Base-by-base conservation (phyloP, 306 rosid species). In the Citrullus colocynthis region DNA sequence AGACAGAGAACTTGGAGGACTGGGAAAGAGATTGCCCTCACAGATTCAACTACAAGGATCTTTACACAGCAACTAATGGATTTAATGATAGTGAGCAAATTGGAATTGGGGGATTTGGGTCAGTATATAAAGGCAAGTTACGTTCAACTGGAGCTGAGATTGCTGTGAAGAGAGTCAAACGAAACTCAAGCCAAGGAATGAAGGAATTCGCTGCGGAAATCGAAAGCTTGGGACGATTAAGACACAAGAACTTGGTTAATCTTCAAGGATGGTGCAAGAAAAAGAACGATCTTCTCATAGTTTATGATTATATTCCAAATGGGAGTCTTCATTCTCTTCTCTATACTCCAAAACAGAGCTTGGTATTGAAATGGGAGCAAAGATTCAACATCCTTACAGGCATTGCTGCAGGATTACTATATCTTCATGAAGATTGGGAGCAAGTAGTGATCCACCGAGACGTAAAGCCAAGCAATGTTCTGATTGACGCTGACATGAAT, bases 401-500 rank as follows among this genome's bases (percentile, higher is more conserved):
- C 41, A 82, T 91, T 18, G 91, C 93, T 16, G 72, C 87, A 12
- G 97, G 93, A 28, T 83, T 91, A 4, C 61, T 91, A 42, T 90
- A 91, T 79, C 84, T 91, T 3, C 97, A 90, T 44, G 96, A 90
- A 81, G 96, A 88, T 75, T 88, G 92, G 91, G 93, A 90, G 67
- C 85, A 87, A 78, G 90, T 90, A 1, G 96, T 90, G 79, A 84
- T 90, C 78, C 96, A 90, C 54, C 76, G 96, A 32, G 96, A 90
- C 8, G 88, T 90, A 8, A 90, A 90, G 78, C 80, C 91, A 18
- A 82, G 88, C 48, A 90, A 90, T 4, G 90, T 90, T 55, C 78
- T 90, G 55, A 87, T 91, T 20, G 97, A 86, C 49, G 77, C 28
- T 0, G 83, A 89, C 11, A 54, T 91, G 82, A 85, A 74, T 66